Evolutionary conservation across 108 stramenopile genomes (phyloP), one percentile per base, ranked within the genome.

Genomic region (Fragilaria radians): DNA sequence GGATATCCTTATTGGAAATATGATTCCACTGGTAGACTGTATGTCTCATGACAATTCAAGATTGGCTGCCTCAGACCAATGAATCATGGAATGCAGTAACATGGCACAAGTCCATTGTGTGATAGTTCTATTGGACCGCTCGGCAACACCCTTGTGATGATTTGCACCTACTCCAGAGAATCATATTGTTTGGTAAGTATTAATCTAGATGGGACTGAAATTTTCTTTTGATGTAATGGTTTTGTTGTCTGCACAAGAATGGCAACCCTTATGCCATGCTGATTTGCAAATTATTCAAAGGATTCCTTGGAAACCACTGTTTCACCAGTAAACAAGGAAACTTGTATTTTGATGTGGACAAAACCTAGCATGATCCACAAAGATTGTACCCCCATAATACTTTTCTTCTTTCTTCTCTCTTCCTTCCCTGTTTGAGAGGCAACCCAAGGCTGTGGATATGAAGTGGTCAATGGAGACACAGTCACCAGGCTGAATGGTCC

Each of bases 131-230:
- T 78, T 76, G 29, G 67, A 26, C 25, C 74, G 67, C 46, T 78
- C 77, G 19, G 76, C 76, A 18, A 73, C 54, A 0, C 54, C 77
- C 59, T 82, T 82, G 29, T 82, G 77, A 67, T 82, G 81, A 53
- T 82, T 76, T 2, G 77, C 77, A 11, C 74, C 67, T 22, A 73
- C 71, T 0, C 74, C 81, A 31, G 53, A 46, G 47, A 78, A 74
- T 4, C 46, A 42, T 25, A 71, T 62, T 11, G 47, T 61, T 53
- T 77, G 80, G 0, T 33, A 28, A 31, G 9, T 17, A n/a, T 17
- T 5, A 9, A 7, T 55, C 27, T 4, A 55, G 7, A 7, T 7
- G 19, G 9, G 5, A 5, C 7, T 51, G n/a, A 21, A 51, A 51
- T 21, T 51, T 18, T 7, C 19, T 28, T 14, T 28, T 17, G 19